Evolutionary conservation across 768 basidiomycete genomes (phyloP).

Genomic region (Phaeotremella fagi): DNA sequence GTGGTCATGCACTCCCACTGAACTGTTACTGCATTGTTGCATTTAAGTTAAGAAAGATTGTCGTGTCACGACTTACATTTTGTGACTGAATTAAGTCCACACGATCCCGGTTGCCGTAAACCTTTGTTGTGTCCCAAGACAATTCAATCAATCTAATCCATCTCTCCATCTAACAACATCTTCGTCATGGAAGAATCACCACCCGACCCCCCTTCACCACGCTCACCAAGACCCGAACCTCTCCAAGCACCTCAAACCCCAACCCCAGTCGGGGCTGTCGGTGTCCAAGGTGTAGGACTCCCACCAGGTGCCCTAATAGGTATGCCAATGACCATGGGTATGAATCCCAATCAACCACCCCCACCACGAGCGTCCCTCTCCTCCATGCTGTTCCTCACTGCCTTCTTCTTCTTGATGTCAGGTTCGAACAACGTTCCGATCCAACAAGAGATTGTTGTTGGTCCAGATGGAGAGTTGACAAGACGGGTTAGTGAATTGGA

Average conservation of each 20-base stretch:
- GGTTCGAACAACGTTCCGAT: slow-evolving; percentile 25
- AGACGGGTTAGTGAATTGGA: slow-evolving; percentile 31
- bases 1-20: not conserved
- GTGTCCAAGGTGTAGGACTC: no score
- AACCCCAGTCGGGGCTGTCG: slow-evolving; percentile 6
- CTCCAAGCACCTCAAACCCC: not conserved
- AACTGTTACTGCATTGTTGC: no score
- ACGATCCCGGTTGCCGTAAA: no score
- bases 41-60: no score
- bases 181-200: not conserved
- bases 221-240: not conserved
- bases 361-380: slow-evolving; percentile 34
- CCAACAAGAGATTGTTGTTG: slow-evolving; percentile 15
- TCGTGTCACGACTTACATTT: no score
- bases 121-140: no score
- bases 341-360: slow-evolving; percentile 8
- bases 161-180: not conserved
- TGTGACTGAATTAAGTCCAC: no score
- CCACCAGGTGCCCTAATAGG: no score
- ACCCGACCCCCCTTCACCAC: not conserved
- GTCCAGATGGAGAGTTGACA: slow-evolving; percentile 32
- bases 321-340: no score
- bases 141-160: not conserved
- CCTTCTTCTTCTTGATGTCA: slow-evolving; percentile 48
- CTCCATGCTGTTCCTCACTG: slow-evolving; percentile 44